Percentiles rank a stretch among this genome's conserved stretches.
Conservation (phyloP, 2,329 filamentous ascomycete genomes). For the Talaromyces sp. region DNA sequence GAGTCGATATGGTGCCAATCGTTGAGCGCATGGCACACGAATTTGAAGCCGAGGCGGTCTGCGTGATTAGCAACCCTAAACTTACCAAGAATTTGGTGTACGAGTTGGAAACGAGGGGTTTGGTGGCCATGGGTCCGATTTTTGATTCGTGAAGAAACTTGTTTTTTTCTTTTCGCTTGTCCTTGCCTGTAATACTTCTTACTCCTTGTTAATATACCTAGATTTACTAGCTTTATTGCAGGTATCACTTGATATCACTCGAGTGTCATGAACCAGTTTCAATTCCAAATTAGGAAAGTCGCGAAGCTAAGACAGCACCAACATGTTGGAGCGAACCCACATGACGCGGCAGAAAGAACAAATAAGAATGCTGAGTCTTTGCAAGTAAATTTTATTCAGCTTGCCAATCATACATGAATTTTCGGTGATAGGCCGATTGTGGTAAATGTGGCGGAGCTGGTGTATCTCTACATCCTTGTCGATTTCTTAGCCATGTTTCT, state of each 20-base stretch:
- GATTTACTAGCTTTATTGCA: neutral
- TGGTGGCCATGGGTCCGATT: conserved; percentile 69
- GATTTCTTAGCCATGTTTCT: neutral
- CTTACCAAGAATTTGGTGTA: conserved; percentile 68
- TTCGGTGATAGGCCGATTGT: neutral
- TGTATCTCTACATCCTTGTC: neutral
- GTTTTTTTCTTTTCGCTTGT: neutral
- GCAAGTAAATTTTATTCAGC: neutral
- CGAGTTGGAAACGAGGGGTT: conserved; percentile 62
- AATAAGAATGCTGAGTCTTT: neutral
- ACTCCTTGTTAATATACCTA: neutral
- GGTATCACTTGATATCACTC: neutral
- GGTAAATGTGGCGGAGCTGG: neutral
- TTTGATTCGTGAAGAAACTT: conserved; percentile 58
- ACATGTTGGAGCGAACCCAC: neutral
- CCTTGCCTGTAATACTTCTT: neutral
- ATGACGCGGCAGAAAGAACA: neutral
- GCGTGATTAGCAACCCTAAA: conserved; percentile 68
- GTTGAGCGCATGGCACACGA: conserved; percentile 51
- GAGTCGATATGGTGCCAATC: conserved; percentile 57
- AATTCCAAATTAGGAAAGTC: neutral
- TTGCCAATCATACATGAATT: neutral
- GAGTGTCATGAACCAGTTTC: neutral
- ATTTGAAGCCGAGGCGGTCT: conserved; percentile 62
- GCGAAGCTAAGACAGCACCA: neutral